Conservation (phyloP, 176 grass and related monocot genomes). For the Miscanthus lutarioriparius region DNA sequence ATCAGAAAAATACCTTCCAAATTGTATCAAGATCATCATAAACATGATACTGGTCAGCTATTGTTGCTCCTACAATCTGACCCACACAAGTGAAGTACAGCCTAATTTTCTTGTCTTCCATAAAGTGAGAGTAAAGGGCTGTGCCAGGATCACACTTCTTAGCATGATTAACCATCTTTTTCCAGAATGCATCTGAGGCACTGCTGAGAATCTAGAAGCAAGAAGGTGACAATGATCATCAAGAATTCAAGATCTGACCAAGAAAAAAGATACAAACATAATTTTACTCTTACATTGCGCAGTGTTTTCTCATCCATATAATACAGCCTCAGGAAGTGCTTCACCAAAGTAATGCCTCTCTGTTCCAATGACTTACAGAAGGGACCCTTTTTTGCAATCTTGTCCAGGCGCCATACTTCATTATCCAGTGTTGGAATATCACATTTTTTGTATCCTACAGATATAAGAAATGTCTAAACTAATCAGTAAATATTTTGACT, state of each 20-base stretch:
- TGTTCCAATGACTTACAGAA: slow-evolving; percentile 27
- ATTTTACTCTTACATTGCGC: slow-evolving; percentile 36
- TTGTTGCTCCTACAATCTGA: slow-evolving; percentile 20
- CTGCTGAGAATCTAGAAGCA: slow-evolving; percentile 33
- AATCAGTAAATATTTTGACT: background rate
- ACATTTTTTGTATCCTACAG: slow-evolving; percentile 45
- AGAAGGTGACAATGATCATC: background rate
- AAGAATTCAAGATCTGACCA: background rate
- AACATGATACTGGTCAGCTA: slow-evolving; percentile 6
- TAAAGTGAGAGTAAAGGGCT: background rate
- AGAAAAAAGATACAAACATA: background rate
- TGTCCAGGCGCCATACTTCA: slow-evolving; percentile 48
- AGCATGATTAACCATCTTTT: slow-evolving; percentile 44
- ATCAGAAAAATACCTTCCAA: slow-evolving; percentile 12
- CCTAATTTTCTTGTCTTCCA: background rate
- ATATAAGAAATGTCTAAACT: background rate
- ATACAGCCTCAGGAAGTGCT: slow-evolving; percentile 44
- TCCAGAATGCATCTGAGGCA: slow-evolving; percentile 9
- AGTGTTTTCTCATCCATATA: slow-evolving; percentile 24
- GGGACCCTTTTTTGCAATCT: slow-evolving; percentile 40
- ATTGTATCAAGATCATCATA: background rate
- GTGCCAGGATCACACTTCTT: slow-evolving; percentile 43
- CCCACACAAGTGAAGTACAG: slow-evolving; percentile 1
- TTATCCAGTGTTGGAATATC: slow-evolving; percentile 36
- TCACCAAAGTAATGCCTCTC: slow-evolving; percentile 31